phyloP scores from a whole-genome alignment of 225 moss, liverwort and hornwort species.

The Ulota crispa region DNA sequence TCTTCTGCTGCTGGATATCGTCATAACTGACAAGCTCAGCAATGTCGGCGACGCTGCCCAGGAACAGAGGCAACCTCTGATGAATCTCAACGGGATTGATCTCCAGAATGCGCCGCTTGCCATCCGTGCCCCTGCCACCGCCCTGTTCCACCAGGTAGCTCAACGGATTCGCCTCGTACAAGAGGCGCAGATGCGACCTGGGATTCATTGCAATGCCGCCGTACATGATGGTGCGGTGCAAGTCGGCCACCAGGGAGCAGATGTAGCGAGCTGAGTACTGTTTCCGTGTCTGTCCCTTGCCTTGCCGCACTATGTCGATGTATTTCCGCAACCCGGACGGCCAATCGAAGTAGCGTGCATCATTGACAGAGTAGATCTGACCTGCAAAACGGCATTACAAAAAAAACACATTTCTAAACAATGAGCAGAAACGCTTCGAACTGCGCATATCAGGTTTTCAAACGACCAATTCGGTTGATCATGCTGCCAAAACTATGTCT shows the following conservation, averaged over 20 bases:
- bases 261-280: conserved; percentile 98
- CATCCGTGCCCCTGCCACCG: conserved; percentile 83
- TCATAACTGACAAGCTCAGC: conserved; percentile 88
- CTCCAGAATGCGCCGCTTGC: conserved; percentile 76
- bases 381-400: conserved; percentile 39
- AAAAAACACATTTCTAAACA: background rate
- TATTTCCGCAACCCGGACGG: conserved; percentile 76
- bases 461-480: background rate
- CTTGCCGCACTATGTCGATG: conserved; percentile 91
- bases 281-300: conserved; percentile 85
- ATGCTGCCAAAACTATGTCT: background rate
- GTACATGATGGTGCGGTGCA: conserved; percentile 91
- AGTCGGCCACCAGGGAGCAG: conserved; percentile 90
- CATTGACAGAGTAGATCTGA: conserved; percentile 97
- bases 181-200: conserved; percentile 78
- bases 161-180: conserved; percentile 92
- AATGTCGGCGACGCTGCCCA: conserved; percentile 84
- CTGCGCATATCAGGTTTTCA: background rate
- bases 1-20: conserved; percentile 86
- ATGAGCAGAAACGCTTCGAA: background rate
- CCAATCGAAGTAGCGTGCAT: conserved; percentile 98
- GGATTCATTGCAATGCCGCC: conserved; percentile 98
- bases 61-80: conserved; percentile 81
- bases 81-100: conserved; percentile 74
- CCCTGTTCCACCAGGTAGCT: conserved; percentile 92